Evolutionary conservation across 192 early-diverging fungal species (phyloP).

Genomic region (Chytriomyces sp.): DNA sequence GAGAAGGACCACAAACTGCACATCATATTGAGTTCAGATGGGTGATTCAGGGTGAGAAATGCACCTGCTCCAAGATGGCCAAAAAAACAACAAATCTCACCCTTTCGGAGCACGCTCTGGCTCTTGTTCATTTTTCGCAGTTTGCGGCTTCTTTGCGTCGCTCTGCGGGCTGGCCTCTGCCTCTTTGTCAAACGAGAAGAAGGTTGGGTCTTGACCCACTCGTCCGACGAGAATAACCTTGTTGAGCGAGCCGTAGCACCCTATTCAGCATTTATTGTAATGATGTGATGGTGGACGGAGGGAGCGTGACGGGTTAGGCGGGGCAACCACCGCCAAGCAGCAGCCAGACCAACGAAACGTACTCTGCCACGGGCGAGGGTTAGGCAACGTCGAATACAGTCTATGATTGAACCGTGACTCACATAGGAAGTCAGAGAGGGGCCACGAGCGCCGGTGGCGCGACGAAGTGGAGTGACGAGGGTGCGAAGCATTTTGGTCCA

Average conservation of each 20-base stretch:
- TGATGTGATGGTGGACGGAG: too few relatives aligned
- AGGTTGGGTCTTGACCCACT: constrained; percentile 30
- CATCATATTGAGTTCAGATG: background rate
- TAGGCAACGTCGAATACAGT: too few relatives aligned
- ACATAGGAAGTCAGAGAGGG: too few relatives aligned
- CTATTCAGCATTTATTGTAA: constrained; percentile 47
- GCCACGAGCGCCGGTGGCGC: too few relatives aligned
- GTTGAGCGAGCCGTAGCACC: constrained; percentile 31
- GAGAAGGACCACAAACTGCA: constrained; percentile 21
- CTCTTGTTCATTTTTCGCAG: constrained; percentile 13
- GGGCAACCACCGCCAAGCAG: too few relatives aligned
- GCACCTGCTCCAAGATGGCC: background rate
- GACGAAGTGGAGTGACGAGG: too few relatives aligned
- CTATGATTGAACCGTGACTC: too few relatives aligned
- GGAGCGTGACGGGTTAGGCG: too few relatives aligned
- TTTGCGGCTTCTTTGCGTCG: constrained; percentile 37
- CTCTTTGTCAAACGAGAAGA: background rate
- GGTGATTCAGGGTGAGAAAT: too few relatives aligned
- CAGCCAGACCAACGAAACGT: too few relatives aligned
- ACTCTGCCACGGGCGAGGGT: too few relatives aligned
- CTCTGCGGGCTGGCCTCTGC: background rate
- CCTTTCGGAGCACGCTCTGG: background rate
- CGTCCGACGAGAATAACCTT: constrained; percentile 29
- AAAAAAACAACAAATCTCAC: background rate
- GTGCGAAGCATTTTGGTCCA: too few relatives aligned